Evolutionary conservation across 352 stramenopile species (phyloP), one percentile per base, ranked within the genome.

Genomic region (Phytophthora nicotianae): DNA sequence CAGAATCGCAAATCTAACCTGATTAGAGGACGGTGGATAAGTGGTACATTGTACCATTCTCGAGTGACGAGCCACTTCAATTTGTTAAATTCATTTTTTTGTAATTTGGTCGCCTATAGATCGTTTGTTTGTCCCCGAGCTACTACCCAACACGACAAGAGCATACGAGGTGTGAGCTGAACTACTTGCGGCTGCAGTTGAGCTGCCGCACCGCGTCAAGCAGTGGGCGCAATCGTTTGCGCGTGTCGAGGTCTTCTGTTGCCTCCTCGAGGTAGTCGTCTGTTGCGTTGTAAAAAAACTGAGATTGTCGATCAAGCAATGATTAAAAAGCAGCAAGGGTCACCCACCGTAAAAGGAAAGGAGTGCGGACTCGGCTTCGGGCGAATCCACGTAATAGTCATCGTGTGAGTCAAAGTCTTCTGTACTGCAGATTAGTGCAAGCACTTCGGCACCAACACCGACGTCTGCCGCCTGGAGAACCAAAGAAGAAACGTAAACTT

Each of bases 181-280:
- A 38, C 47, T 71, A 68, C 52, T 71, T 75, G 62, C 62, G 66
- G 14, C 21, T 60, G 42, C 59, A 72, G 33, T 66, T 67, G 26
- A 75, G 66, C 37, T 72, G 61, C 20, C 65, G 70, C 45, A 93
- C 75, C 46, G 74, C 70, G 60, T 93, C 85, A 27, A 93, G 69
- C 21, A 93, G 71, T 13, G 82, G 85, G 55, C 85, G 85, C 51
- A 91, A 72, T 45, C 78, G 75, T 70, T 91, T 90, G 68, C 83
- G 85, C 23, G 80, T 72, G 45, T 87, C 74, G 23, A 83, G 42
- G 50, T 91, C 81, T 62, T 88, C 78, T 1, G 75, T 75, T 8
- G 70, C 74, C n/a, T 77, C 72, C 26, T 89, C 83, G 42, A 93
- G 65, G 23, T 86, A 89, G 46, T 91, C 83, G 19, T 93, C 84